These are phyloP conservation scores for Monosporozyma siamensis DNA, from an alignment of 805 yeast genomes.

Conservation along the genomic window DNA sequence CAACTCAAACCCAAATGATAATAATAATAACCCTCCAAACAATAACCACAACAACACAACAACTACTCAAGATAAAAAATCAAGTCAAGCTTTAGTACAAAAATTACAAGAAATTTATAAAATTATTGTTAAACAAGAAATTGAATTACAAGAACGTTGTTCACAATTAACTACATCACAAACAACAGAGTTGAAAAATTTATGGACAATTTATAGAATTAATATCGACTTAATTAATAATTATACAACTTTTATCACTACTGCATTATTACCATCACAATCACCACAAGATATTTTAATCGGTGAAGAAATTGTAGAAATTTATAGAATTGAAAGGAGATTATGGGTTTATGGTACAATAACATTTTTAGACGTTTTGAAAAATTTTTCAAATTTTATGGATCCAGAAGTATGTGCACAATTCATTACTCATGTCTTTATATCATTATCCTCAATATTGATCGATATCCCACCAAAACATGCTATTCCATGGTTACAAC, in stretches of 20 bases:
- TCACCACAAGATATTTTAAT: slow-evolving; percentile 34
- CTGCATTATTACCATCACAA: slow-evolving; percentile 64
- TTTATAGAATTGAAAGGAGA: slow-evolving; percentile 68
- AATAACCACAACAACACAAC: slow-evolving; percentile 4
- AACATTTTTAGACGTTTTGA: slow-evolving; percentile 66
- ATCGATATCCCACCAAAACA: slow-evolving; percentile 31
- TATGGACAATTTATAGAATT: slow-evolving; percentile 65
- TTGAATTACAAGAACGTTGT: slow-evolving; percentile 62
- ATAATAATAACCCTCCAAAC: slow-evolving; percentile 4
- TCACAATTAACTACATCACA: slow-evolving; percentile 47
- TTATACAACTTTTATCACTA: slow-evolving; percentile 61
- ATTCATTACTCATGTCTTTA: slow-evolving; percentile 63
- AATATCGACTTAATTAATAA: slow-evolving; percentile 58
- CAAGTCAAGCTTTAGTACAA: slow-evolving; percentile 47
- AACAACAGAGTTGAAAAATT: slow-evolving; percentile 48
- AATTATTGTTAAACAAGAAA: slow-evolving; percentile 56
- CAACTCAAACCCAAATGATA: neutral
- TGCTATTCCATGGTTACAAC: slow-evolving; percentile 59
- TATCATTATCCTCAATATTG: slow-evolving; percentile 36
- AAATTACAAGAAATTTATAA: slow-evolving; percentile 70
- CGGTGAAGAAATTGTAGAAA: slow-evolving; percentile 67
- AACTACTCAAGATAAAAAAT: slow-evolving; percentile 11
- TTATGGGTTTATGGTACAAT: slow-evolving; percentile 84
- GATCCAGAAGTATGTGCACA: slow-evolving; percentile 75
- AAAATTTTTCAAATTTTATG: slow-evolving; percentile 62